Conservation (phyloP, 2,329 filamentous ascomycete genomes). For the Apiospora hydei region DNA sequence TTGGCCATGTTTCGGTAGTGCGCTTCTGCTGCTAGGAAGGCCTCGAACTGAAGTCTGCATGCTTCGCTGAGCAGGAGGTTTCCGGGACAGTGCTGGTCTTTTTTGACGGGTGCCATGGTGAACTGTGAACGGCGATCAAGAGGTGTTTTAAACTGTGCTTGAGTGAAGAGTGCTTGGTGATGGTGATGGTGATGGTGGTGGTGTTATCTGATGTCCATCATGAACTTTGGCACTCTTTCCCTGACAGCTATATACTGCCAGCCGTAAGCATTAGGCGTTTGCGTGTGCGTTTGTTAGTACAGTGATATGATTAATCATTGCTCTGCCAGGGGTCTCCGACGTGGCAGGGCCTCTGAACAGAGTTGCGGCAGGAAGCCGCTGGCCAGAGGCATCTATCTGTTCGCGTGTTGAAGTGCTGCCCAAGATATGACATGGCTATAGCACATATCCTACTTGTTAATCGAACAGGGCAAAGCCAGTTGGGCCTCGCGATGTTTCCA, state of each 20-base stretch:
- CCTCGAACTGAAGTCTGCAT: neutral
- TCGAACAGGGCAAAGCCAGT: neutral
- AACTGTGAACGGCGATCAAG: neutral
- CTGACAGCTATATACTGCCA: neutral
- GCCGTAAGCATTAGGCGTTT: neutral
- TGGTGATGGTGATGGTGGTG: neutral
- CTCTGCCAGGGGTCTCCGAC: neutral
- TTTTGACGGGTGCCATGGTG: neutral
- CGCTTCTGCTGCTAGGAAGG: neutral
- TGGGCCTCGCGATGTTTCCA: neutral
- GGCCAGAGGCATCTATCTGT: neutral
- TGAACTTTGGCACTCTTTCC: neutral
- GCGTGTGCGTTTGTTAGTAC: neutral
- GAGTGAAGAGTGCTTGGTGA: neutral
- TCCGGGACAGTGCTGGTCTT: neutral
- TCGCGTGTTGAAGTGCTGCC: neutral
- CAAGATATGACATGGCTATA: neutral
- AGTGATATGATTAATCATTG: neutral
- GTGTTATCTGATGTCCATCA: neutral
- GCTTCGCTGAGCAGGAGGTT: fast-evolving
- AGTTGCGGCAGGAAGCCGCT: neutral
- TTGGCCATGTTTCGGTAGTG: neutral
- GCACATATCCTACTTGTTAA: neutral
- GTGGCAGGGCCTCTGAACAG: neutral
- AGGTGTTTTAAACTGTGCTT: neutral